These are phyloP conservation scores for Ehretia macrophylla DNA, from an alignment of 257 asterid species.

Conservation along the genomic window DNA sequence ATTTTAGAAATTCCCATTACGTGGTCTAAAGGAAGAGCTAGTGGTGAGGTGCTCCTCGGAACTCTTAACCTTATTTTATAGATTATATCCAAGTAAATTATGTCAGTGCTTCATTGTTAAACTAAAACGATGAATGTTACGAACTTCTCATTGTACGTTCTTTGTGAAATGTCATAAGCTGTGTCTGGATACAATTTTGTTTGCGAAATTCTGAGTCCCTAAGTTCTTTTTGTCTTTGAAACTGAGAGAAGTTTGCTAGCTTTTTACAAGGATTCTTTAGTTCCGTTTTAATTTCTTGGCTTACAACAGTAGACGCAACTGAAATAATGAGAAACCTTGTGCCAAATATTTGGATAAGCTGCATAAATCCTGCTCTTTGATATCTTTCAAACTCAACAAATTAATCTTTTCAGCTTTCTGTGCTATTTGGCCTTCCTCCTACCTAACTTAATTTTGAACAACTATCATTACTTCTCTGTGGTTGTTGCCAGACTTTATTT, in stretches of 20 bases:
- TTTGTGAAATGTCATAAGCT: too few relatives aligned
- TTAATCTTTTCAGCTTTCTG: too few relatives aligned
- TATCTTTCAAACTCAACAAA: too few relatives aligned
- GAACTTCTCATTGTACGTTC: too few relatives aligned
- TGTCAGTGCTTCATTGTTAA: neutral
- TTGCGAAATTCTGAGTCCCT: too few relatives aligned
- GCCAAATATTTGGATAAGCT: neutral
- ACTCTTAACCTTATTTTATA: conserved; percentile 11
- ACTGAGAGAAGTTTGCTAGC: neutral
- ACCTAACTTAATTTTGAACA: neutral
- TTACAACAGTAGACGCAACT: too few relatives aligned
- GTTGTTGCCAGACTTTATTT: too few relatives aligned
- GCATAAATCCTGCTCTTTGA: neutral
- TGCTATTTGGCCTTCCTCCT: too few relatives aligned
- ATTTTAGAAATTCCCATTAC: conserved; percentile 87
- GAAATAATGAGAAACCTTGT: neutral
- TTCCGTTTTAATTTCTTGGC: too few relatives aligned
- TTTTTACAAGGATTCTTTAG: too few relatives aligned
- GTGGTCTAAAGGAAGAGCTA: conserved; percentile 98
- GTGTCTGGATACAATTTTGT: too few relatives aligned
- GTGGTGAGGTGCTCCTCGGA: conserved; percentile 88
- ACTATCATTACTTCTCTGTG: neutral
- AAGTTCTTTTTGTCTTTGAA: neutral
- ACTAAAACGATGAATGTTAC: too few relatives aligned
- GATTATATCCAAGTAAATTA: neutral